Conservation (phyloP, 495 filamentous ascomycete species). For the Halenospora varia region DNA sequence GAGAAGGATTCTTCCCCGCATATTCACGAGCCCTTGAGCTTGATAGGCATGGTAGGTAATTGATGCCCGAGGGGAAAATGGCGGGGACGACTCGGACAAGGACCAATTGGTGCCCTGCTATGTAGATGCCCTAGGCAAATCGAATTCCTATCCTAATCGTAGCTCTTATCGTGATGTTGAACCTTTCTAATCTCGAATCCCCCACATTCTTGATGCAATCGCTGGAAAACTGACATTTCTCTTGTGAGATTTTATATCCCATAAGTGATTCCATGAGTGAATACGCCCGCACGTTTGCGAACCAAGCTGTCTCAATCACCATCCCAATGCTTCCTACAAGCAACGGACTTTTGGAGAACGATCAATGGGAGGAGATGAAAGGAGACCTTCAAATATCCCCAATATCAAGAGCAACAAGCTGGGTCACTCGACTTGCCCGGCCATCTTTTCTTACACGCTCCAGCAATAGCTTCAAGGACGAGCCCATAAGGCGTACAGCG, state of each 20-base stretch:
- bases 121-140: background rate
- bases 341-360: background rate
- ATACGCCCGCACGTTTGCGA: background rate
- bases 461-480: constrained; percentile 5
- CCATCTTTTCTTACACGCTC: background rate
- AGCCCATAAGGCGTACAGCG: constrained; percentile 29
- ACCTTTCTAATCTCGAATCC: background rate
- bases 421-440: background rate
- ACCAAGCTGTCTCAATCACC: background rate
- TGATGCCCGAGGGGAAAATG: background rate
- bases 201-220: background rate
- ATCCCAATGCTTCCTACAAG: background rate
- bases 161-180: background rate
- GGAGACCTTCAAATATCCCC: background rate
- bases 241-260: background rate
- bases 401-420: background rate
- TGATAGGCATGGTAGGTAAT: background rate
- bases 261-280: background rate
- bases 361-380: background rate
- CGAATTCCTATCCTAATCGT: background rate
- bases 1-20: background rate
- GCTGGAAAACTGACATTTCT: background rate
- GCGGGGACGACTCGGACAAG: too few species aligned
- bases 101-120: background rate
- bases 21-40: background rate